A percentile compares a stretch with the other conserved stretches of the same genome.
Conservation (phyloP, 75 land plant species). For the Adiantum capillusveneris region DNA sequence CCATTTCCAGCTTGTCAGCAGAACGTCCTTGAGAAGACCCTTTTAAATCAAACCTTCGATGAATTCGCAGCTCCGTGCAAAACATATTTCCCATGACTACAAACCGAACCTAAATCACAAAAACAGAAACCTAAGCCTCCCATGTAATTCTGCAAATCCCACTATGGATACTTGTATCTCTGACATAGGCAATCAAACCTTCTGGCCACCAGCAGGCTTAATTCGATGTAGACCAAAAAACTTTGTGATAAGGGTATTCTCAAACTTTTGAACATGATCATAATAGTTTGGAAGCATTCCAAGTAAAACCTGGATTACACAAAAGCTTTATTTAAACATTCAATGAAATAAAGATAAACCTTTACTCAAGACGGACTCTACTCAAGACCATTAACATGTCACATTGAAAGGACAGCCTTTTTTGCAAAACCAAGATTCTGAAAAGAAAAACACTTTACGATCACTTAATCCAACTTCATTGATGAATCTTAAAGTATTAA, state of each 20-base stretch:
- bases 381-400: no score
- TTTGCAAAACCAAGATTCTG: no score
- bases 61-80: constrained; percentile 66
- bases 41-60: constrained; percentile 72
- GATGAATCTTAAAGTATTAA: no score
- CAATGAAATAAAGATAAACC: no score
- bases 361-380: no score
- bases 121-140: no score
- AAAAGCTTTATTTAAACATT: no score
- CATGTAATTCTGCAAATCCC: no score
- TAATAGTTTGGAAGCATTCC: constrained; percentile 87
- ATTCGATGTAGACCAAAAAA: constrained; percentile 92
- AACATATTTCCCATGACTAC: constrained; percentile 92
- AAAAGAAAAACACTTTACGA: no score
- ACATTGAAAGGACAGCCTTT: no score
- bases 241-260: constrained; percentile 85
- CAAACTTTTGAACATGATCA: constrained; percentile 59
- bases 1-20: constrained; percentile 44
- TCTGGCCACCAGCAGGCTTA: constrained; percentile 48
- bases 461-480: no score
- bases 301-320: constrained; percentile 46
- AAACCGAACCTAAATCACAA: constrained; percentile 60
- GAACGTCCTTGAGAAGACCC: constrained; percentile 73
- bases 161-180: no score
- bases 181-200: constrained; percentile 64